Evolutionary conservation across 2,329 filamentous ascomycete genomes (phyloP).

Genomic region (Apiospora phragmitis): DNA sequence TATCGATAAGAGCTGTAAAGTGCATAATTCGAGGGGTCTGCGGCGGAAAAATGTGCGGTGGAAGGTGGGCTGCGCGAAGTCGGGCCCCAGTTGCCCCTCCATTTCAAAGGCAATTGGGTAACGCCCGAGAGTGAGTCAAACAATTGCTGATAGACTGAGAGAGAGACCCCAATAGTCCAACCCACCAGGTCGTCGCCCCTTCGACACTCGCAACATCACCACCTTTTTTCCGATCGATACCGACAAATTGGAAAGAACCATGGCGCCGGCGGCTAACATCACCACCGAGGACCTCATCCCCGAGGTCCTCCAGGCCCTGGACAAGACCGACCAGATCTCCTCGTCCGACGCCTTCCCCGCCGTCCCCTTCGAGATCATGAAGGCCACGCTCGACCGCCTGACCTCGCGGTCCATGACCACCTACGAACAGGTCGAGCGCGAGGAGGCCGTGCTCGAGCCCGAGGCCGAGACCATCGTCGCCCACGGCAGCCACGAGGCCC

Average conservation of each 20-base stretch:
- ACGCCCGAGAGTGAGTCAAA: background rate
- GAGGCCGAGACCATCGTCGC: constrained; percentile 72
- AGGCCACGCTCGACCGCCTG: constrained; percentile 85
- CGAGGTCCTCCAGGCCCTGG: constrained; percentile 66
- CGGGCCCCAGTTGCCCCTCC: background rate
- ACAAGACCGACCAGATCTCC: constrained; percentile 62
- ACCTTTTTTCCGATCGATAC: background rate
- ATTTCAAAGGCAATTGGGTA: constrained; percentile 2
- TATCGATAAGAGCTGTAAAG: constrained; percentile 2
- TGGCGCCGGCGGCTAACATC: constrained; percentile 42
- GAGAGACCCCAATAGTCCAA: background rate
- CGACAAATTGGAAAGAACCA: constrained; percentile 24
- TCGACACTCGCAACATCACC: background rate
- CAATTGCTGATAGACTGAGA: background rate
- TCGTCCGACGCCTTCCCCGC: constrained; percentile 71
- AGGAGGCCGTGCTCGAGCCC: constrained; percentile 73
- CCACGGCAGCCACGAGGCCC: constrained; percentile 80
- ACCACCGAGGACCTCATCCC: constrained; percentile 59
- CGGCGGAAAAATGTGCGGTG: constrained; percentile 4
- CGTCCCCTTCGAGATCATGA: constrained; percentile 68
- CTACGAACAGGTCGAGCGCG: constrained; percentile 80
- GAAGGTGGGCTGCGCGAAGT: constrained; percentile 5
- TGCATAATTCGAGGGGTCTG: background rate
- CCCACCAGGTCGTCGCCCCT: background rate
- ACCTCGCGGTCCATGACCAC: constrained; percentile 81